phyloP scores from a whole-genome alignment of 768 basidiomycete genomes.

The Tremella mesenterica region DNA sequence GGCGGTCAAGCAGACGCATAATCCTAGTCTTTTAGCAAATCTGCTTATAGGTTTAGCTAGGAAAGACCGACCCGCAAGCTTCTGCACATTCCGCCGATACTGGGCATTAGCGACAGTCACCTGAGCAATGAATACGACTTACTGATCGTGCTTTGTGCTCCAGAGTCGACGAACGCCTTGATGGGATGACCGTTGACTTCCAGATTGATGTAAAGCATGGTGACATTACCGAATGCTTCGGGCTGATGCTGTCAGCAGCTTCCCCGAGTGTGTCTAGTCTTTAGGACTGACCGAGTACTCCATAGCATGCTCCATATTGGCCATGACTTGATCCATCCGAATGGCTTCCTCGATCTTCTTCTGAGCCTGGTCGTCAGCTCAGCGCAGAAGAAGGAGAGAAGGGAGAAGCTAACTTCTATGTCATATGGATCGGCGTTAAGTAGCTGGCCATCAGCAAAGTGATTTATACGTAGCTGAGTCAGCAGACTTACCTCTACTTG shows the following conservation, averaged over 20 bases:
- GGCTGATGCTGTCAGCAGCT: slow-evolving; percentile 47
- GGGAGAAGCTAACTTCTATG: slow-evolving; percentile 51
- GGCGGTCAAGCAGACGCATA: slow-evolving; percentile 83
- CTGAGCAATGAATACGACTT: slow-evolving; percentile 36
- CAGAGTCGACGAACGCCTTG: slow-evolving; percentile 96
- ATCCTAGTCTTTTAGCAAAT: slow-evolving; percentile 55
- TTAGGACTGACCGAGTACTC: slow-evolving; percentile 54
- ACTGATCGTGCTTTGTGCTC: slow-evolving; percentile 96
- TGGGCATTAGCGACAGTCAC: slow-evolving; percentile 36
- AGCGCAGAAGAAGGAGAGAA: neutral
- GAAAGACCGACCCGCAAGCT: slow-evolving; percentile 61
- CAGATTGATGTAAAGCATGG: slow-evolving; percentile 90
- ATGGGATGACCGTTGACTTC: slow-evolving; percentile 86
- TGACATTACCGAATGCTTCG: slow-evolving; percentile 85
- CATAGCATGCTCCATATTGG: slow-evolving; percentile 88
- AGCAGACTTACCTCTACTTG: slow-evolving; percentile 44
- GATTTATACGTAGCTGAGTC: neutral
- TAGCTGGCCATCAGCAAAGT: slow-evolving; percentile 41
- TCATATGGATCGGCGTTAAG: slow-evolving; percentile 85
- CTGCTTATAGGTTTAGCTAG: neutral
- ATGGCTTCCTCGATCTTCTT: slow-evolving; percentile 88
- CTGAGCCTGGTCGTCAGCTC: slow-evolving; percentile 53
- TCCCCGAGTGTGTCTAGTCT: neutral
- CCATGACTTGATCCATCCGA: slow-evolving; percentile 73
- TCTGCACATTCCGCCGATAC: slow-evolving; percentile 91